Conservation (phyloP, 2,329 filamentous ascomycete species). For the Malbranchea zuffiana region DNA sequence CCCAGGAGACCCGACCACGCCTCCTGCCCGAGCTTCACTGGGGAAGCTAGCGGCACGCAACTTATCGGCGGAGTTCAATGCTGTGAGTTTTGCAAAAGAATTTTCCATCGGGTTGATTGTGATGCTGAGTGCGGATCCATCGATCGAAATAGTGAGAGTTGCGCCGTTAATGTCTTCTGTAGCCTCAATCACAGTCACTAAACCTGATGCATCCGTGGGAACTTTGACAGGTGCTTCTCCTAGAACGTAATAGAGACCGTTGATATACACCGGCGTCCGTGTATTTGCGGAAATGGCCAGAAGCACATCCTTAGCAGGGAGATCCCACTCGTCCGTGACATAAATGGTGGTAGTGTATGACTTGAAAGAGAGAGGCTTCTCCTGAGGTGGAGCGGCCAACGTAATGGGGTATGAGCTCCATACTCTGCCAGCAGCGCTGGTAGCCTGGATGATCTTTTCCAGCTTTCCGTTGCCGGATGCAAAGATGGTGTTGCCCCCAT, state of each 20-base stretch:
- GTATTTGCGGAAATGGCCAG: neutral
- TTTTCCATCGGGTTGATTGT: neutral
- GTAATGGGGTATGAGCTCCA: neutral
- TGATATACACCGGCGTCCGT: neutral
- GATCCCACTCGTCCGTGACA: neutral
- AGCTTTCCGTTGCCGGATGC: neutral
- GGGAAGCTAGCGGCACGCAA: neutral
- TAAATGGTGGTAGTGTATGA: neutral
- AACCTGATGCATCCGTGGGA: neutral
- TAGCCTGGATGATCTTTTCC: neutral
- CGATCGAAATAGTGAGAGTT: neutral
- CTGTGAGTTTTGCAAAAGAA: neutral
- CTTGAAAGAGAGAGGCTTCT: neutral
- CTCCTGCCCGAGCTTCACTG: neutral
- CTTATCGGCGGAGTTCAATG: neutral
- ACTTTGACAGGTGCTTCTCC: conserved; percentile 1
- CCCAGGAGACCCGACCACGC: neutral
- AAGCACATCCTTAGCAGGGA: neutral
- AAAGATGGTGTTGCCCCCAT: conserved; percentile 1
- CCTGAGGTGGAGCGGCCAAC: neutral
- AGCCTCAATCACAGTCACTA: conserved; percentile 1
- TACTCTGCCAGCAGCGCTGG: neutral
- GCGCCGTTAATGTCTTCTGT: conserved; percentile 1
- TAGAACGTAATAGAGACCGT: conserved; percentile 1
- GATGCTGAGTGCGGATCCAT: neutral